phyloP scores from a whole-genome alignment of 768 basidiomycete genomes.

The Mycena olivaceomarginata region DNA sequence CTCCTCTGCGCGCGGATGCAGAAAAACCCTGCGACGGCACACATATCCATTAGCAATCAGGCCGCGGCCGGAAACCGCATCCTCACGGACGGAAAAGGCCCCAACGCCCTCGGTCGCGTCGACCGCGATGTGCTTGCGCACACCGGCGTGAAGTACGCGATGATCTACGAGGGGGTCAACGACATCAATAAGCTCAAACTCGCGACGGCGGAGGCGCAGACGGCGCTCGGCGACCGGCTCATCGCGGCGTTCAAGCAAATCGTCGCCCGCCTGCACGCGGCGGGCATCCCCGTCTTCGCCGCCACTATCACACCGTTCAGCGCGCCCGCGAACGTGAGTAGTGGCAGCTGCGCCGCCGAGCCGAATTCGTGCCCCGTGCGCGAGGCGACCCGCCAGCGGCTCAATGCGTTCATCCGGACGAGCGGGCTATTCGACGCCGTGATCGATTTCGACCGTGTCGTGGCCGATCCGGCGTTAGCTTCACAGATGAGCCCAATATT shows the following conservation, averaged over 20 bases:
- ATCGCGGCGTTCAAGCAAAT: constrained; percentile 69
- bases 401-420: constrained; percentile 65
- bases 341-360: constrained; percentile 50
- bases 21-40: constrained; percentile 51
- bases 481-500: constrained; percentile 59
- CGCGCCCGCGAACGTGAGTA: constrained; percentile 47
- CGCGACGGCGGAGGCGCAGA: constrained; percentile 58
- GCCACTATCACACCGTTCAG: constrained; percentile 73
- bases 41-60: constrained; percentile 68
- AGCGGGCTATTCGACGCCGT: constrained; percentile 67
- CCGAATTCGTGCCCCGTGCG: constrained; percentile 61
- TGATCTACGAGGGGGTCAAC: constrained; percentile 75
- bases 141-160: constrained; percentile 64
- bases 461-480: constrained; percentile 64
- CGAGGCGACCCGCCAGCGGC: constrained; percentile 62
- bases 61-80: constrained; percentile 73
- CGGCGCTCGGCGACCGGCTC: constrained; percentile 60
- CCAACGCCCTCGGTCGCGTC: constrained; percentile 67
- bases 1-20: constrained; percentile 65
- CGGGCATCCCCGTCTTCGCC: constrained; percentile 65
- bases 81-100: constrained; percentile 69
- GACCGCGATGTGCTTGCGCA: constrained; percentile 72
- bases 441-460: constrained; percentile 67
- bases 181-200: constrained; percentile 62
- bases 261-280: constrained; percentile 61